A percentile compares a stretch with the other conserved stretches of the same genome.
These are phyloP conservation scores for Agaricus bisporus DNA, from an alignment of 768 basidiomycete species.

Conservation along the genomic window DNA sequence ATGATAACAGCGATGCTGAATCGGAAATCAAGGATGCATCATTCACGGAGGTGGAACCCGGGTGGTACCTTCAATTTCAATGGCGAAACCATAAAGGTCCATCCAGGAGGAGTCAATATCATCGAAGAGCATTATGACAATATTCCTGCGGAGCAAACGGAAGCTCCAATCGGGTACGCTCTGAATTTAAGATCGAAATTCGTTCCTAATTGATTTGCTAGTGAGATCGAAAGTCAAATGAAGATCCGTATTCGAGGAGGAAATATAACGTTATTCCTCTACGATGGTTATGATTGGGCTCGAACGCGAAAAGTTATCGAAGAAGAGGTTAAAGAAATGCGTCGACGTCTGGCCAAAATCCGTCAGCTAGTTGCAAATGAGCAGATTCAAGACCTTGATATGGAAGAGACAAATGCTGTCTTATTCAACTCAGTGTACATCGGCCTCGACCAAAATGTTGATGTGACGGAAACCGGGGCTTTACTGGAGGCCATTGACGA, in stretches of 20 bases:
- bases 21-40: slow-evolving; percentile 18
- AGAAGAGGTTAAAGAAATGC: slow-evolving; percentile 83
- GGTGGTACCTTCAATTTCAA: slow-evolving; percentile 57
- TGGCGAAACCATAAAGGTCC: slow-evolving; percentile 82
- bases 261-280: slow-evolving; percentile 65
- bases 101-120: slow-evolving; percentile 53
- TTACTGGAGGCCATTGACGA: slow-evolving; percentile 91
- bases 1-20: slow-evolving; percentile 26
- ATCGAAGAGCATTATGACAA: slow-evolving; percentile 72
- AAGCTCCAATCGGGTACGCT: slow-evolving; percentile 42
- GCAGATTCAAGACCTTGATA: slow-evolving; percentile 72
- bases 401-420: slow-evolving; percentile 66
- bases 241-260: slow-evolving; percentile 53
- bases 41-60: slow-evolving; percentile 22
- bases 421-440: slow-evolving; percentile 95
- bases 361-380: slow-evolving; percentile 88
- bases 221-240: slow-evolving; percentile 33
- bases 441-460: slow-evolving; percentile 75
- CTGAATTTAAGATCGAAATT: neutral
- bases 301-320: slow-evolving; percentile 83
- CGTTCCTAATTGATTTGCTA: neutral
- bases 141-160: slow-evolving; percentile 48
- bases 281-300: slow-evolving; percentile 94
- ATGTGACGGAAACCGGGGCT: slow-evolving; percentile 66
- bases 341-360: slow-evolving; percentile 80